Conservation (phyloP, 345 rosid species). For the Populus nigra region DNA sequence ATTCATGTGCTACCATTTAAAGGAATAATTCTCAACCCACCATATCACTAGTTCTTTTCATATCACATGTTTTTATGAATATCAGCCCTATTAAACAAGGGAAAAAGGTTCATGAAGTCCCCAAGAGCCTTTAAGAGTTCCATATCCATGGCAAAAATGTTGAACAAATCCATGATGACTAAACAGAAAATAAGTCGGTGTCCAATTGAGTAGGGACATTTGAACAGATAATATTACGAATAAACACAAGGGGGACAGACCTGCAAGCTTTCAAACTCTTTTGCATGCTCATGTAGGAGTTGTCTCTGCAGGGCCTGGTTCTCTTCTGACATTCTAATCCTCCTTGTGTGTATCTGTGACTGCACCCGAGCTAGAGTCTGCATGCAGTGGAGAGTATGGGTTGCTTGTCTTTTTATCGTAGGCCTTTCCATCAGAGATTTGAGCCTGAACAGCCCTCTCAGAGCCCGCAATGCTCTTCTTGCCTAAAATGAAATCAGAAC, state of each 20-base stretch:
- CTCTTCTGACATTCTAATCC: conserved; percentile 85
- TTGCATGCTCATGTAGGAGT: conserved; percentile 82
- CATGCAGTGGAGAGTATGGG: conserved; percentile 74
- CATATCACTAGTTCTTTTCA: neutral
- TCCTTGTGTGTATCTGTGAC: conserved; percentile 73
- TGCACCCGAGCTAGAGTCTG: conserved; percentile 88
- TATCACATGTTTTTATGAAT: neutral
- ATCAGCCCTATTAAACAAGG: neutral
- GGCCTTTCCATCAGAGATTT: conserved; percentile 81
- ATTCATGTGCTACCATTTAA: neutral
- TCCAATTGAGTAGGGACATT: neutral
- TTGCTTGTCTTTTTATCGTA: conserved; percentile 78
- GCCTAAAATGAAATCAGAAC: conserved; percentile 48
- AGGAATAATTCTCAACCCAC: neutral
- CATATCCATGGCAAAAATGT: neutral
- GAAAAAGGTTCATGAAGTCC: neutral
- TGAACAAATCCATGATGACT: neutral
- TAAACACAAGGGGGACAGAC: conserved; percentile 26
- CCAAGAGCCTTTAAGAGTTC: neutral
- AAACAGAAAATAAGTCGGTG: neutral
- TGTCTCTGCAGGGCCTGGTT: conserved; percentile 88
- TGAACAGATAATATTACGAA: neutral
- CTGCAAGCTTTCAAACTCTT: conserved; percentile 69
- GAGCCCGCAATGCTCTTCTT: conserved; percentile 73
- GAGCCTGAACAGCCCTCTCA: conserved; percentile 84